These are phyloP conservation scores for Taiwanofungus camphoratus DNA, from an alignment of 1,284 basidiomycete genomes.

Conservation along the genomic window DNA sequence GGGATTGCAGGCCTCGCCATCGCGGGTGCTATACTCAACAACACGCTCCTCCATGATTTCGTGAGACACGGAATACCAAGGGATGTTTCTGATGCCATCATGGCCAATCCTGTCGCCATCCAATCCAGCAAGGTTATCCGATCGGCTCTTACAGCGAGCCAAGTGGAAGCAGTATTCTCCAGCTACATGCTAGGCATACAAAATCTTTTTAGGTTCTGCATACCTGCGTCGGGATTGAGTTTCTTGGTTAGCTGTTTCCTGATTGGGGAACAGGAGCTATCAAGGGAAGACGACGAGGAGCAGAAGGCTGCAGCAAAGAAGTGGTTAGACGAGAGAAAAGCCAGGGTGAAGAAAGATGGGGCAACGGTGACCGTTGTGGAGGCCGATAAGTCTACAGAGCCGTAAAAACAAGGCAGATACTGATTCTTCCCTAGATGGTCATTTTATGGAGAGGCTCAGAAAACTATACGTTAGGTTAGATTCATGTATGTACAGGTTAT, in stretches of 20 bases:
- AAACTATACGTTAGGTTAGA: too few species aligned
- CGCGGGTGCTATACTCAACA: constrained; percentile 25
- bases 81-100: constrained; percentile 8
- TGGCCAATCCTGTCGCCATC: constrained; percentile 16
- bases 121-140: too few species aligned
- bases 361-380: too few species aligned
- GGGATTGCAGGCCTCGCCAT: constrained; percentile 34
- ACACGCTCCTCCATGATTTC: constrained; percentile 11
- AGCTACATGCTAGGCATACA: constrained; percentile 17
- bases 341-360: too few species aligned
- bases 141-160: constrained; percentile 2
- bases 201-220: constrained; percentile 16
- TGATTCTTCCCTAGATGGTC: too few species aligned
- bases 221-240: constrained; percentile 11
- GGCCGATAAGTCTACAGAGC: too few species aligned
- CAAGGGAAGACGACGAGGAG: constrained; percentile 16
- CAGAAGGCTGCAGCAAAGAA: constrained; percentile 15
- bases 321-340: constrained; percentile 9
- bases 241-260: constrained; percentile 13
- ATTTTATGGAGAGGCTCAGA: too few species aligned
- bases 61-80: constrained; percentile 7
- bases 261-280: constrained; percentile 17
- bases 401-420: too few species aligned
- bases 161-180: constrained; percentile 10
- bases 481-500: too few species aligned